Percentiles rank a stretch among this genome's conserved stretches.
phyloP scores from a whole-genome alignment of 2,329 filamentous ascomycete genomes.

The Elsinoe perseae region DNA sequence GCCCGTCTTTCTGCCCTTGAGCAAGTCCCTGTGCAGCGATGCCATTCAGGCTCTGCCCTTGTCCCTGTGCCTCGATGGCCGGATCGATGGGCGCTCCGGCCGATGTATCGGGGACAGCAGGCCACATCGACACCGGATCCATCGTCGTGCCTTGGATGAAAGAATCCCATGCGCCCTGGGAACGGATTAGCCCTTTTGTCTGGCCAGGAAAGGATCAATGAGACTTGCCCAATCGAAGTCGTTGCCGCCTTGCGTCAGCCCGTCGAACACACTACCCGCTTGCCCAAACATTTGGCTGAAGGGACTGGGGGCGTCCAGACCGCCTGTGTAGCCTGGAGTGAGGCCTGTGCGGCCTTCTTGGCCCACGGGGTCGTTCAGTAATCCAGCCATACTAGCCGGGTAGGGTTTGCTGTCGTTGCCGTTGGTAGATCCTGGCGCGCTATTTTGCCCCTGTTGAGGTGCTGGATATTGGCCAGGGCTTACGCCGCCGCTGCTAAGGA shows the following conservation, averaged over 20 bases:
- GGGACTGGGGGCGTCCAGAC: constrained; percentile 26
- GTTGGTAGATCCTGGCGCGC: constrained; percentile 24
- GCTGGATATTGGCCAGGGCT: constrained; percentile 37
- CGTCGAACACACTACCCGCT: constrained; percentile 44
- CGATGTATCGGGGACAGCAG: constrained; percentile 17
- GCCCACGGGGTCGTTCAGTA: constrained; percentile 29
- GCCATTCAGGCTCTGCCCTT: neutral
- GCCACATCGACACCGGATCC: constrained; percentile 38
- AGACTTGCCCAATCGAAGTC: constrained; percentile 48
- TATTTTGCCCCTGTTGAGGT: constrained; percentile 21
- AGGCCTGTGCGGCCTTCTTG: constrained; percentile 26
- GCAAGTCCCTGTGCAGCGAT: neutral
- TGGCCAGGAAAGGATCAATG: constrained; percentile 16
- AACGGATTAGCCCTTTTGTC: constrained; percentile 23
- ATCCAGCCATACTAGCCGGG: constrained; percentile 29
- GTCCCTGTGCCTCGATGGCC: neutral
- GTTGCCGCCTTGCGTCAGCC: constrained; percentile 45
- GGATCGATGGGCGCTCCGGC: neutral
- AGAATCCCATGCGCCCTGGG: constrained; percentile 59
- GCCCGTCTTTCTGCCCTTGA: neutral
- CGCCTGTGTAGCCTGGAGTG: constrained; percentile 31
- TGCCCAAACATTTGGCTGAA: constrained; percentile 29
- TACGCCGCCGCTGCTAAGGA: constrained; percentile 56
- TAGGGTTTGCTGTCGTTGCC: constrained; percentile 19
- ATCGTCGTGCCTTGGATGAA: constrained; percentile 55